Percentiles rank a stretch among this genome's conserved stretches.
Conservation (phyloP, 345 rosid genomes). For the Rhodamnia argentea region DNA sequence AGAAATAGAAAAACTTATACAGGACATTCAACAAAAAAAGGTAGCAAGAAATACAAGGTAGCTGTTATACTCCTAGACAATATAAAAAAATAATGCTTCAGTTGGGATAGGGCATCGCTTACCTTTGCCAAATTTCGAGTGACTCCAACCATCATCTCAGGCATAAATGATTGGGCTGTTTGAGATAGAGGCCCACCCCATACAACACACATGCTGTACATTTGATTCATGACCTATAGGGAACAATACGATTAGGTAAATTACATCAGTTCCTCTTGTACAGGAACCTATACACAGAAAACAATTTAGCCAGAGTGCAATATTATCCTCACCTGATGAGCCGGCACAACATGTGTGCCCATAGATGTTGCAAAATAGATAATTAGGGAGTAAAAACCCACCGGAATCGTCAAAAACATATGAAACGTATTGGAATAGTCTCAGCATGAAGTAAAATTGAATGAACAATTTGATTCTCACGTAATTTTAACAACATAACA, state of each 20-base stretch:
- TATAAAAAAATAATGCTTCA: background rate
- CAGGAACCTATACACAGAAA: background rate
- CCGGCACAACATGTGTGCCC: conserved; percentile 35
- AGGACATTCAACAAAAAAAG: background rate
- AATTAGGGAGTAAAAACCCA: conserved; percentile 29
- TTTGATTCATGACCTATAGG: conserved; percentile 43
- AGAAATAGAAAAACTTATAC: background rate
- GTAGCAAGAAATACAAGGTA: background rate
- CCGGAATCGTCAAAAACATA: conserved; percentile 6
- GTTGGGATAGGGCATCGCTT: background rate
- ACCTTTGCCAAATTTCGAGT: conserved; percentile 59
- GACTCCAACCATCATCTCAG: conserved; percentile 66
- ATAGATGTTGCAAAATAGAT: conserved; percentile 30
- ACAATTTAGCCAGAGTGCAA: background rate
- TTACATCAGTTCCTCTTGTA: background rate
- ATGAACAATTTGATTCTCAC: background rate
- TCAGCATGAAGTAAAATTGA: background rate
- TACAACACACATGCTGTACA: conserved; percentile 46
- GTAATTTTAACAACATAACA: background rate
- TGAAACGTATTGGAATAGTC: background rate
- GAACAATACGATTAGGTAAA: background rate
- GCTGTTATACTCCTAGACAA: background rate
- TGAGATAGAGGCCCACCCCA: conserved; percentile 93
- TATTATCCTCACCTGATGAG: conserved; percentile 32
- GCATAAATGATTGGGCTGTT: conserved; percentile 94